Base-by-base conservation (phyloP, 352 stramenopile genomes). In the Plasmopara viticola region DNA sequence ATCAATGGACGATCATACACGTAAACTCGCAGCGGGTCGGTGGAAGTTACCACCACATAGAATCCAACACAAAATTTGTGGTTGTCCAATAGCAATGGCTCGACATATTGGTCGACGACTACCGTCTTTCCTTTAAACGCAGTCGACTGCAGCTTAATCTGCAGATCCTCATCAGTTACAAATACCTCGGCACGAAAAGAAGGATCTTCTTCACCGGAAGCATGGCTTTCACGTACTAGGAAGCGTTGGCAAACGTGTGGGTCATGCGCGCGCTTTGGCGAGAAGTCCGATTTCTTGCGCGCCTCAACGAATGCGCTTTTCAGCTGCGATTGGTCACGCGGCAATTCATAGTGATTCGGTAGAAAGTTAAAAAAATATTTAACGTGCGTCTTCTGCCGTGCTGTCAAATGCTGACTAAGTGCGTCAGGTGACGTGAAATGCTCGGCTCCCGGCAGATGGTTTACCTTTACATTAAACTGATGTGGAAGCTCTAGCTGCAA, bases 21-120 rank as follows among this genome's bases (percentile, higher is more conserved):
- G 51, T 95, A 95, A 13, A 95, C 68, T 0, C 81, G 80, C 17
- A 96, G 68, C 6, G 87, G 87, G 37, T 96, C 70, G 1, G 91
- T 53, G 35, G 77, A 95, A 14, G 84, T 90, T 20, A 96, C 65
- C 5, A 70, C 65, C 17, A 95, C 87, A 60, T 95, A 96, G 55
- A 95, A 87, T 2, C 87, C 78, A 31, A 94, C 78, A 44, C 84
- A 74, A 56, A 94, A 95, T 62, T 95, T 95, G 72, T 90, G 76
- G 40, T 76, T 83, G 45, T 94, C 84, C 18, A 96, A 62, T 17
- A 95, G 69, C 29, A 88, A 74, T 31, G 87, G 87, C 59, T 95
- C 82, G 12, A 92, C 62, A 59, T 92, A 95, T 50, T 86, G 62
- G 39, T 81, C 68, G 25, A 89, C 72, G 30, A 87, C 68, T 13